Base-by-base conservation (phyloP, 2,329 filamentous ascomycete genomes). In the Cryphonectria radicalis region DNA sequence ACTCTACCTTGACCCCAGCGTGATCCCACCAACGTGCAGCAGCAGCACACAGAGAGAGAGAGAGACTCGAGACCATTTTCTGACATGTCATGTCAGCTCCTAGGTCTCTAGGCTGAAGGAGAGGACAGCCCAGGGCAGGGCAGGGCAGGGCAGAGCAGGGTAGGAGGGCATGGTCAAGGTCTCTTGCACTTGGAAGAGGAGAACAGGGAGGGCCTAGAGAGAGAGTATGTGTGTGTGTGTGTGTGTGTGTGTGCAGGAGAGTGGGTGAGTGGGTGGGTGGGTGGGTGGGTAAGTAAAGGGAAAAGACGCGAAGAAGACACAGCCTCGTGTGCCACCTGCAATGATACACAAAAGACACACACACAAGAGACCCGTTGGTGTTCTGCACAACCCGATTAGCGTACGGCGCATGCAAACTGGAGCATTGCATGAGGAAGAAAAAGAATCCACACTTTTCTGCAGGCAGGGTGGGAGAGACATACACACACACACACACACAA, bases 251-350 rank as follows among this genome's bases (percentile, higher is more conserved):
- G 32, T 32, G 32, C 32, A 32, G 32, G 4, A 32, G 17, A 7
- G 43, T 50, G 43, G 6, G 43, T 22, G 43, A 22, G 19, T 50
- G 32, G 32, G 32, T 32, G 28, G 3, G 28, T 50, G 19, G 5
- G 17, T 22, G 17, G 1, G 43, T 50, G 43, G 6, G 43, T 22
- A 17, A 22, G 19, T 50, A 17, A 4, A 59, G 28, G 6, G 28
- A 6, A 59, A 32, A 35, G 55, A 28, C 32, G 10, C 32, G 7
- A 19, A 59, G 28, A 53, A 28, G 14, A 57, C 59, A 62, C 59
- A 62, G 59, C 59, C 59, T 62, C 35, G 59, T 62, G 32, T 62
- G 59, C 55, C 28, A 59, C 19, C 35, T n/a, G 19, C 32, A 11
- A 40, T 35, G 11, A 11, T 35, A 62, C 59, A n/a, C 35, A 14